Base-by-base conservation (phyloP, 164 flowering plant genomes). In the Vitis cinerea region DNA sequence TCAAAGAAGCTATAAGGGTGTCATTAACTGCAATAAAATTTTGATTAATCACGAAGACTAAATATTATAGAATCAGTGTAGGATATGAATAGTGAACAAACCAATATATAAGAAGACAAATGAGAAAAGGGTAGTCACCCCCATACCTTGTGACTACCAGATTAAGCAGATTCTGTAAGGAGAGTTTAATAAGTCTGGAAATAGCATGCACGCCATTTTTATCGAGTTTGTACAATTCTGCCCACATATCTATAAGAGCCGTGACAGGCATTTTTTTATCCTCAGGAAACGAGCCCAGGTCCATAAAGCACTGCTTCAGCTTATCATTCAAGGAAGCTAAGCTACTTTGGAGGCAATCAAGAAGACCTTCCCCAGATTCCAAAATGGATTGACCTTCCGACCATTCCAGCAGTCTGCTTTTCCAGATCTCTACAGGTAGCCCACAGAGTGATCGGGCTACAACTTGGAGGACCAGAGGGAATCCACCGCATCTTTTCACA, bases 241-340 rank as follows among this genome's bases (percentile, higher is more conserved):
- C 74, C 87, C 89, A 87, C 77, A 87, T 78, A 69, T 84, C 85
- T 49, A 85, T 68, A 44, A 89, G 87, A 59, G 83, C 75, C 23
- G 82, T 58, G 11, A 74, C 78, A 19, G 83, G 81, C 59, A 87
- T 86, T 72, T 68, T 83, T 16, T 78, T 75, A 59, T 82, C 88
- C 67, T 86, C 87, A 48, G 88, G 90, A 67, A 87, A 87, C 54
- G 78, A 78, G 54, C 82, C 85, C 23, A 87, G 72, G 70, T 89
- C 90, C 62, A 85, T 37, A 71, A 75, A 87, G 57, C 83, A 80
- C 31, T 84, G 75, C 64, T 71, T 76, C 50, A 64, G 10, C 44
- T 12, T 55, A 4, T 53, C 37, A 19, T 79, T 77, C 66, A 79
- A 65, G 62, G 53, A 71, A 50, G 82, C 74, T 27, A 86, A 44